Evolutionary conservation across 208 protist genomes (phyloP).

Genomic region (Crithidia mellificae): DNA sequence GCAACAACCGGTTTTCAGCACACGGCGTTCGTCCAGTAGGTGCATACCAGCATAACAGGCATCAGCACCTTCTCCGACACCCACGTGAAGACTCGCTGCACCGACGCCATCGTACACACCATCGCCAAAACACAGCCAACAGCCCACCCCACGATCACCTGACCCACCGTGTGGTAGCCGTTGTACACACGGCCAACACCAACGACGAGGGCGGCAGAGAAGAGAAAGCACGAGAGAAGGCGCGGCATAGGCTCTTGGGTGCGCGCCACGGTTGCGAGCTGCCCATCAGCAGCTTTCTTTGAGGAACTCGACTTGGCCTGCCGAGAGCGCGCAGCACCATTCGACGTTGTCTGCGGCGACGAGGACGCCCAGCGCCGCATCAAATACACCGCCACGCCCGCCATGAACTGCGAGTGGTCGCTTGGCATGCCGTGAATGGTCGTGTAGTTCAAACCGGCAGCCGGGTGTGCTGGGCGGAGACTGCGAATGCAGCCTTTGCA

Average conservation of each 20-base stretch:
- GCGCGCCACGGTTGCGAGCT: not conserved
- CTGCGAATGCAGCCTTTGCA: conserved; percentile 47
- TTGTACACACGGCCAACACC: conserved; percentile 74
- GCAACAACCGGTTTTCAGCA: conserved; percentile 1
- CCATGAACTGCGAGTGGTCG: conserved; percentile 81
- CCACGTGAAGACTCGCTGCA: conserved; percentile 35
- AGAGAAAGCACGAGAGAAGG: conserved; percentile 28
- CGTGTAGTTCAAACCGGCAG: conserved; percentile 41
- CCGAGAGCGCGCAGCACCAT: not conserved
- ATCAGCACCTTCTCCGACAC: conserved; percentile 31
- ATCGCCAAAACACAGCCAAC: conserved; percentile 45
- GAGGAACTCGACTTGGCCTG: not conserved
- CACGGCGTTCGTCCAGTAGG: conserved; percentile 50
- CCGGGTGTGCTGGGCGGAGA: conserved; percentile 50
- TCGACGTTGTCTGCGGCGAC: not conserved
- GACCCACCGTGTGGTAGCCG: conserved; percentile 60
- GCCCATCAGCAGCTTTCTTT: not conserved
- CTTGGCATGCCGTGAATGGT: conserved; percentile 76
- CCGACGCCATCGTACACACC: conserved; percentile 30
- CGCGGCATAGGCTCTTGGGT: conserved; percentile 6
- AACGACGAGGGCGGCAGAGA: conserved; percentile 46
- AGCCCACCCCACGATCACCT: conserved; percentile 57
- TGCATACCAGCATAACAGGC: conserved; percentile 65
- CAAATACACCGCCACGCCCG: conserved; percentile 67
- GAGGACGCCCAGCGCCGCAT: conserved; percentile 14